A percentile compares a stretch with the other conserved stretches of the same genome.
These are phyloP conservation scores for Lipomyces mesembrius DNA, from an alignment of 805 yeast genomes.

Conservation along the genomic window DNA sequence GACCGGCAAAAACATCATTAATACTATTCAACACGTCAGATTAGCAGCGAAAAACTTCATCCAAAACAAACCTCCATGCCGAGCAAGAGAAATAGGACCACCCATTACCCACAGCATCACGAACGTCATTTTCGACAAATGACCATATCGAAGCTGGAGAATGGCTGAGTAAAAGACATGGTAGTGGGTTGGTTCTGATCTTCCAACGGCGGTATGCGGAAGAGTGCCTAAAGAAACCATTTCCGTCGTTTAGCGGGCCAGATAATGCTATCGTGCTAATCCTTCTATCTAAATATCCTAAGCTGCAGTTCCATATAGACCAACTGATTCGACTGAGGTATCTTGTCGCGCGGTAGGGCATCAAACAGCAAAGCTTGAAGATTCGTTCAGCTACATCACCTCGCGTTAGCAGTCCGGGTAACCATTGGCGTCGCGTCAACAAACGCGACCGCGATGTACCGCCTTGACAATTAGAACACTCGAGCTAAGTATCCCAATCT, in stretches of 20 bases:
- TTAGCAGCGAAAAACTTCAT: background rate
- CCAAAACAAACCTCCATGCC: slow-evolving; percentile 28
- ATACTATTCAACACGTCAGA: slow-evolving; percentile 10
- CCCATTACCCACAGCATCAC: slow-evolving; percentile 14
- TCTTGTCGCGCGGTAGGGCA: too few relatives aligned
- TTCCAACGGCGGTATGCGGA: slow-evolving; percentile 28
- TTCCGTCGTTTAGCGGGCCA: background rate
- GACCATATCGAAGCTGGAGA: slow-evolving; percentile 37
- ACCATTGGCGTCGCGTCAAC: too few relatives aligned
- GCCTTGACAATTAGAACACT: too few relatives aligned
- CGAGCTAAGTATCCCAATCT: background rate
- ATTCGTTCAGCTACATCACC: too few relatives aligned
- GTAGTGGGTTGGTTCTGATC: slow-evolving; percentile 38
- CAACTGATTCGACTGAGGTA: background rate
- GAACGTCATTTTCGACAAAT: slow-evolving; percentile 27
- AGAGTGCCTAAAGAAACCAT: slow-evolving; percentile 34
- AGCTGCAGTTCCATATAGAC: background rate
- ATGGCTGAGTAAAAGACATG: slow-evolving; percentile 33
- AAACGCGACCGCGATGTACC: too few relatives aligned
- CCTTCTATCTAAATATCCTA: background rate
- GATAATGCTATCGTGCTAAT: background rate
- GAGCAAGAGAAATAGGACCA: slow-evolving; percentile 11
- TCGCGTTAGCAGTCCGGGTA: too few relatives aligned
- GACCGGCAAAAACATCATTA: slow-evolving; percentile 26
- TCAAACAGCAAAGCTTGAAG: too few relatives aligned